Conservation (phyloP, 257 asterid species). For the Vinca minor region DNA sequence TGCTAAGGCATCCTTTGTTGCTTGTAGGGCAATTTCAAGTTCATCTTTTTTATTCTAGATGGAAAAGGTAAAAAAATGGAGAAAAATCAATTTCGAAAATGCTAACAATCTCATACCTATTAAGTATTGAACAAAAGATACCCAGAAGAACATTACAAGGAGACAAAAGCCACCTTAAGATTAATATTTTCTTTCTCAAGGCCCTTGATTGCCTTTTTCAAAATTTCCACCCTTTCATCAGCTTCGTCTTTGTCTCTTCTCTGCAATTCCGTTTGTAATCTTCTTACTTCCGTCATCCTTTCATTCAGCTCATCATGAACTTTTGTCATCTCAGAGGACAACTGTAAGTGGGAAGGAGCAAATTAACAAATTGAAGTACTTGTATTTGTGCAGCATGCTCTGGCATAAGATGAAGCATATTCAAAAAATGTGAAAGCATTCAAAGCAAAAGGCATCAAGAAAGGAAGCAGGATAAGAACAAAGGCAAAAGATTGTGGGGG, state of each 20-base stretch:
- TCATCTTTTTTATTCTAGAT: conserved; percentile 70
- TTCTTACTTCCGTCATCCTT: conserved; percentile 51
- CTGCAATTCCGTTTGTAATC: conserved; percentile 55
- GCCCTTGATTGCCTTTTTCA: conserved; percentile 43
- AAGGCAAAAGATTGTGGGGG: background rate
- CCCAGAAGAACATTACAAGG: background rate
- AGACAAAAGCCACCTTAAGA: conserved; percentile 49
- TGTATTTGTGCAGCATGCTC: background rate
- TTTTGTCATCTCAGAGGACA: conserved; percentile 44
- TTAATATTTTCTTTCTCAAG: conserved; percentile 62
- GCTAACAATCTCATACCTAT: background rate
- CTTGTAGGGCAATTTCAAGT: conserved; percentile 53
- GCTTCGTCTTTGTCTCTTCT: conserved; percentile 39
- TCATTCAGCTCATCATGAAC: conserved; percentile 51
- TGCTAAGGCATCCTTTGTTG: too few relatives aligned
- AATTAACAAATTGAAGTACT: background rate
- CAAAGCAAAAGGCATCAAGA: background rate
- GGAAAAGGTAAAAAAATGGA: conserved; percentile 19
- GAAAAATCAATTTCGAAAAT: conserved; percentile 14
- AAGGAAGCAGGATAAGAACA: background rate
- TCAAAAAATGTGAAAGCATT: background rate
- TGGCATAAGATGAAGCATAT: background rate
- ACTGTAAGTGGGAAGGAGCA: conserved; percentile 27
- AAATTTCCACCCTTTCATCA: conserved; percentile 33
- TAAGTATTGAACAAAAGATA: too few relatives aligned